Evolutionary conservation across 176 grass and related monocot genomes (phyloP), one percentile per base, ranked within the genome.

Genomic region (Carex myosuroides): DNA sequence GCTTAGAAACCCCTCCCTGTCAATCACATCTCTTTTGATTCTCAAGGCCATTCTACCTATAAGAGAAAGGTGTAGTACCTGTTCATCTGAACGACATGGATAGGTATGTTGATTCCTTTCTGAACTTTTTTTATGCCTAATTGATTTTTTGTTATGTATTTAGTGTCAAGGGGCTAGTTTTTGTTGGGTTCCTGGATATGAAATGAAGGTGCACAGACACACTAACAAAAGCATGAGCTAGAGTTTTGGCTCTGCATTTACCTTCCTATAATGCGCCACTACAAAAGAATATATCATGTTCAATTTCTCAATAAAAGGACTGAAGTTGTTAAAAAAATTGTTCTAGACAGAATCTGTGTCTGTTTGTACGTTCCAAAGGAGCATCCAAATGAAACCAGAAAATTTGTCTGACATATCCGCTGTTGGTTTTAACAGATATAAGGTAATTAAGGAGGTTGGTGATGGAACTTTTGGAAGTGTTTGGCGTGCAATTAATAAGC

Each of bases 401-500:
- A 55, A 14, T 78, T 83, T 53, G 18, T 61, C 4, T 83, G 48
- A 29, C 46, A 52, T 18, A 10, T 69, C 21, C 56, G 41, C 14
- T 67, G 24, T 63, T 83, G 63, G 41, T 8, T 32, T 86, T 66
- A 66, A 46, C 81, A 99, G 96, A 85, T 99, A 95, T 80, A 99
- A 99, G 91, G 78, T 99, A 86, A 99, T 99, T 83, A 99, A 99
- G 85, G 91, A 99, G 91, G 96, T 99, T 87, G 96, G 96, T 79
- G 96, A 99, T 88, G 96, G 96, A 73, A 99, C 96, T 74, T 99
- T 99, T 32, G 96, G 96, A 77, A 98, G 85, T 83, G 96, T 98
- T 83, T 98, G 93, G 92, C 96, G 96, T 89, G 96, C 96, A 72
- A 93, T 99, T 90, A 99, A 95, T 94, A 99, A 99, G 85, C 93